phyloP scores from a whole-genome alignment of 345 rosid species.

The Salix purpurea region DNA sequence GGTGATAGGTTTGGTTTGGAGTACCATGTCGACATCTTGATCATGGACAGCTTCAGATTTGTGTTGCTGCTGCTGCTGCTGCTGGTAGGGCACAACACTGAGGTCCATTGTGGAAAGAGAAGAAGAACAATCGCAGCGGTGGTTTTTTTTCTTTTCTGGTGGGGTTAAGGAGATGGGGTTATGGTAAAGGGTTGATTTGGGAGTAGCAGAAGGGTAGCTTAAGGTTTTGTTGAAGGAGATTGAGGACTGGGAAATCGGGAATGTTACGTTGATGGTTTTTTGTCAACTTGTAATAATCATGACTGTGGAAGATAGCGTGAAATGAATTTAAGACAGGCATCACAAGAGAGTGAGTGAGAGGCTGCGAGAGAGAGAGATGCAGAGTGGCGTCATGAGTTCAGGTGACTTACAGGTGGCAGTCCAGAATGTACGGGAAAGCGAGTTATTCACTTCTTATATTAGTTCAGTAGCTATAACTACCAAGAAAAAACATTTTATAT shows the following conservation, averaged over 20 bases:
- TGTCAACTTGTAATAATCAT: background rate
- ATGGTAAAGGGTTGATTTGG: background rate
- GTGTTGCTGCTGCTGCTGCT: background rate
- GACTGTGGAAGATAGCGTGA: background rate
- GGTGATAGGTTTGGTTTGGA: background rate
- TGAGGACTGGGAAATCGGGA: background rate
- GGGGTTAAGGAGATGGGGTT: background rate
- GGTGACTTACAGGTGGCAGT: background rate
- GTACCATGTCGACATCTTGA: background rate
- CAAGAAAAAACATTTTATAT: no score
- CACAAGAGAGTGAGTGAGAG: background rate
- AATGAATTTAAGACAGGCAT: background rate
- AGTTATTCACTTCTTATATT: background rate
- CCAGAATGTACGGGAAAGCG: background rate
- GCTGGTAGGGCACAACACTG: slow-evolving; percentile 20
- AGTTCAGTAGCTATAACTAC: no score
- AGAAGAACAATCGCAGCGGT: background rate
- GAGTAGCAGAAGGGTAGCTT: background rate
- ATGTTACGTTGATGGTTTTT: background rate
- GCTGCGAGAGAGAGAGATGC: background rate
- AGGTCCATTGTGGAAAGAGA: slow-evolving; percentile 17
- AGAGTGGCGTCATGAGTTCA: background rate
- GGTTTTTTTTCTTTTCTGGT: background rate
- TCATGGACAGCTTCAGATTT: background rate
- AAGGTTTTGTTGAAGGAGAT: background rate